Percentiles rank a stretch among this genome's conserved stretches.
Evolutionary conservation across 75 land plant genomes (phyloP).

Genomic region (Ceratopteris richardii): DNA sequence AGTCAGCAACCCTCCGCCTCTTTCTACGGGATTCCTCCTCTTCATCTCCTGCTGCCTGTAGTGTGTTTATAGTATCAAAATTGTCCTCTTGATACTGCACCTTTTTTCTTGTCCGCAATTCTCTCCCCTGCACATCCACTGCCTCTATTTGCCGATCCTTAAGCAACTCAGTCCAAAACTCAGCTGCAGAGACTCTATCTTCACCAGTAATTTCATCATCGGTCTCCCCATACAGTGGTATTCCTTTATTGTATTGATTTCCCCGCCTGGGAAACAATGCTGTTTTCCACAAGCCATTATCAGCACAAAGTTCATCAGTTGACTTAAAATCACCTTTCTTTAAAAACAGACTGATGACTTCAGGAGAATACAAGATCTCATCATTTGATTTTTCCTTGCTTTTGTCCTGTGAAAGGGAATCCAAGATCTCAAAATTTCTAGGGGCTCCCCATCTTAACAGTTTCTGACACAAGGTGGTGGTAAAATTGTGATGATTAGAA

Average conservation of each 20-base stretch:
- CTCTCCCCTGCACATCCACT: constrained; percentile 25
- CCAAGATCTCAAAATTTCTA: constrained; percentile 32
- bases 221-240: constrained; percentile 28
- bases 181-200: constrained; percentile 12
- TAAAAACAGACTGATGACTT: neutral
- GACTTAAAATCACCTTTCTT: neutral
- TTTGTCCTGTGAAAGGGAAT: neutral
- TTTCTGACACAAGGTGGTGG: constrained; percentile 31
- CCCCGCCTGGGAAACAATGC: constrained; percentile 8
- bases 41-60: constrained; percentile 3
- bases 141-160: constrained; percentile 36
- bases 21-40: constrained; percentile 5
- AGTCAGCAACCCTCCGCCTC: neutral
- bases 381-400: neutral
- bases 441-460: constrained; percentile 67
- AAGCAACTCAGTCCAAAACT: constrained; percentile 49
- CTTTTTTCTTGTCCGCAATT: constrained; percentile 48
- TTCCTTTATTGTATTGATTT: constrained; percentile 13
- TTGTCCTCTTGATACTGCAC: constrained; percentile 33
- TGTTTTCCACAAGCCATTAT: neutral
- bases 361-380: neutral
- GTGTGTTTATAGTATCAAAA: neutral
- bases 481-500: constrained; percentile 32
- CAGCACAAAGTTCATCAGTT: neutral
- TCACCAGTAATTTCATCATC: constrained; percentile 12